These are phyloP conservation scores for Oryza meridionalis DNA, from an alignment of 176 grass and related monocot species.

Conservation along the genomic window DNA sequence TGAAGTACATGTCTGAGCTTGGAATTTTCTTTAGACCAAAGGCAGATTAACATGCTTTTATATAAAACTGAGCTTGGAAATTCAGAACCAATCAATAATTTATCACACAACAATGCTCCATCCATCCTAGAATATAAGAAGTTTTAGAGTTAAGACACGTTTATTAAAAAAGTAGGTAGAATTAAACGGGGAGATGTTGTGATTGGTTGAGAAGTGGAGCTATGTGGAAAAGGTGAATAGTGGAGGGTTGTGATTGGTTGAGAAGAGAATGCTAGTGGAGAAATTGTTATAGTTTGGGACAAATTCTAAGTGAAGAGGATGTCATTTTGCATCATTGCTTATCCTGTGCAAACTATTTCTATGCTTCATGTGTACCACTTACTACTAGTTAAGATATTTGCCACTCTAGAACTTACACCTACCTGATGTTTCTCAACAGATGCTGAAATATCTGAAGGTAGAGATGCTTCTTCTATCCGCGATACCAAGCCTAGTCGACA, in stretches of 20 bases:
- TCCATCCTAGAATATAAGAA: too few relatives aligned
- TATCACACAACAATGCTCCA: background rate
- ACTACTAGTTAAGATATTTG: background rate
- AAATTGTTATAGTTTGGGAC: too few relatives aligned
- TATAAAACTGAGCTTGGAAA: background rate
- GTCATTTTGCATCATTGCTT: background rate
- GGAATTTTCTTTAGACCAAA: background rate
- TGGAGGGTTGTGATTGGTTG: too few relatives aligned
- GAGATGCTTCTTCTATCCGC: slow-evolving; percentile 71
- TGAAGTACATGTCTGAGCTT: background rate
- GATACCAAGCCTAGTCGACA: slow-evolving; percentile 64
- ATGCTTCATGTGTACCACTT: background rate
- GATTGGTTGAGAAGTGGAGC: too few relatives aligned
- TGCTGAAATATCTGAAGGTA: slow-evolving; percentile 74
- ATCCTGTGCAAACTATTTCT: background rate
- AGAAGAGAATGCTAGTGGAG: too few relatives aligned
- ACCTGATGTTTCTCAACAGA: slow-evolving; percentile 37
- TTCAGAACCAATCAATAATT: slow-evolving; percentile 6
- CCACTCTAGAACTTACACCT: slow-evolving; percentile 4
- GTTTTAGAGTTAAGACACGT: too few relatives aligned
- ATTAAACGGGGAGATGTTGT: too few relatives aligned
- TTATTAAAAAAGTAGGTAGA: too few relatives aligned
- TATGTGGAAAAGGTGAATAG: too few relatives aligned
- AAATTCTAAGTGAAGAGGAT: too few relatives aligned
- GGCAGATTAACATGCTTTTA: background rate